Evolutionary conservation across 331 rosid species (phyloP), one percentile per base, ranked within the genome.

Genomic region (Phaseolus coccineus): DNA sequence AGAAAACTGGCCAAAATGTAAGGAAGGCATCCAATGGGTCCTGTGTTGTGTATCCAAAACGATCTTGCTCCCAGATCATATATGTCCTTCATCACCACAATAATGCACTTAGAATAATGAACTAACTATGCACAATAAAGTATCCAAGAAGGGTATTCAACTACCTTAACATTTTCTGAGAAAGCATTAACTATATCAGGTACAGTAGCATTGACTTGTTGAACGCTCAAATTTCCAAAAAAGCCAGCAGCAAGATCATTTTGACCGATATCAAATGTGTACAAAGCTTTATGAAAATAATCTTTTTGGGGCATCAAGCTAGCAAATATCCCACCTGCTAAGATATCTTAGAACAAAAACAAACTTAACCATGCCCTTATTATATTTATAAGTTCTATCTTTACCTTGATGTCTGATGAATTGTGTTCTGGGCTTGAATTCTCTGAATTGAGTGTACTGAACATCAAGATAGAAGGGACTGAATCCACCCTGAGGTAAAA

Each of bases 21-120:
- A n/a, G 91, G 81, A 3, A 87, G 88, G 10, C 89, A 89, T 0
- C 93, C 91, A 24, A 85, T 76, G 35, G 93, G 91, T 47, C 91
- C 86, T 1, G 88, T 89, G 82, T 89, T 89, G 87, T 87, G 89
- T 19, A 89, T 83, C 90, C 93, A 89, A 77, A 87, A 83, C 30
- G 81, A 75, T 79, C 83, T 87, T 3, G 85, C 92, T 51, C 86
- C 90, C 53, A 79, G 78, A 5, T 77, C 22, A 33, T 81, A 67
- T 65, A 85, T 73, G 13, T 30, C 56, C 85, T 81, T 14, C 1
- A 76, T 47, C 59, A 71, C 48, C 78, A 53, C 6, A 15, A 31
- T 0, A 47, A 27, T 14, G 4, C 4, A 16, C 22, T 64, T 73
- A 55, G n/a, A 52, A 64, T 22, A 37, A 53, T n/a, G 30, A 66